phyloP scores from a whole-genome alignment of 2,329 filamentous ascomycete genomes.

The Aspergillus neotritici region DNA sequence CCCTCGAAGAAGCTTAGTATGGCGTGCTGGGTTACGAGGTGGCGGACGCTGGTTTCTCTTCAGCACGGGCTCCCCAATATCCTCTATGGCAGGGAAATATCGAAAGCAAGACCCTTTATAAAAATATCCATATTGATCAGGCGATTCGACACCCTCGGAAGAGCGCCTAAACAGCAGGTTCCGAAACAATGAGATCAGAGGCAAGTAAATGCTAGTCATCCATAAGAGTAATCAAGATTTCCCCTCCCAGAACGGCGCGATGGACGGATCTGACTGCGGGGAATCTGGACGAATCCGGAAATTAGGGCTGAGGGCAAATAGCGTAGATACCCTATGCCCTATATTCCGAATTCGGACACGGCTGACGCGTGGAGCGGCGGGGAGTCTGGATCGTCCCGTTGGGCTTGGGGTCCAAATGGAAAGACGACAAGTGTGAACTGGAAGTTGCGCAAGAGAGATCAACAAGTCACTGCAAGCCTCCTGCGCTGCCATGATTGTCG shows the following conservation, averaged over 20 bases:
- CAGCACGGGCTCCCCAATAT: too few species aligned
- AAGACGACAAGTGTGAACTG: too few species aligned
- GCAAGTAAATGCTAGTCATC: not conserved
- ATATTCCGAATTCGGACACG: constrained; percentile 18
- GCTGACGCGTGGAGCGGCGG: constrained; percentile 18
- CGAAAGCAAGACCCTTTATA: too few species aligned
- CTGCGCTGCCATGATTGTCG: constrained; percentile 20
- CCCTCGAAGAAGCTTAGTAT: not conserved
- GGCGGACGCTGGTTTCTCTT: too few species aligned
- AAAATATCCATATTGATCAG: not conserved
- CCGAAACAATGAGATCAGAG: not conserved
- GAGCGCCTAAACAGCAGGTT: not conserved
- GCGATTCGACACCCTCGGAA: not conserved
- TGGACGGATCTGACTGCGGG: constrained; percentile 1
- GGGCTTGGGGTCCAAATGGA: not conserved
- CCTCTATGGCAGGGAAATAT: too few species aligned
- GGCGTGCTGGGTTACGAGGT: too few species aligned
- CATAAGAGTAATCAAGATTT: too few species aligned
- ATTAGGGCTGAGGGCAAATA: constrained; percentile 14
- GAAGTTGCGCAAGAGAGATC: not conserved
- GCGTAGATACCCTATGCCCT: constrained; percentile 22
- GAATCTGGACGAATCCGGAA: constrained; percentile 5
- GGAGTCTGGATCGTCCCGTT: not conserved
- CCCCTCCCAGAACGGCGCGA: too few species aligned
- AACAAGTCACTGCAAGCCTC: not conserved